Evolutionary conservation across 2,329 filamentous ascomycete genomes (phyloP), one percentile per base, ranked within the genome.

Genomic region (Ceratocystiopsis minuta): DNA sequence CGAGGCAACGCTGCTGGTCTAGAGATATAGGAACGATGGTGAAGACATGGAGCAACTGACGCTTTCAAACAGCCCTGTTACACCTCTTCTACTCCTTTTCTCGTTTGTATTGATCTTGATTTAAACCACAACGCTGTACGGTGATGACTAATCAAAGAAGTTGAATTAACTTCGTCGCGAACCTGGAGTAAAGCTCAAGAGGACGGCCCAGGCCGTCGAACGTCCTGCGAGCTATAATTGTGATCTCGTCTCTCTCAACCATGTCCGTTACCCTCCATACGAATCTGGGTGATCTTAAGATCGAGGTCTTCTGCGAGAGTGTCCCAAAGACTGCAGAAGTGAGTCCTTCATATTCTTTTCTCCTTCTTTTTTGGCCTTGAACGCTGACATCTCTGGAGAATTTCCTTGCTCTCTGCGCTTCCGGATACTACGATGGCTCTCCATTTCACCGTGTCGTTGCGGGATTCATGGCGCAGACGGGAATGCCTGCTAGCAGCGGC

Each of bases 261-360:
- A 78, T 79, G 75, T 78, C 75, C 13, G 72, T 78, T 48, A 78
- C 75, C 12, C 71, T 98, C 14, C 86, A 95, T 61, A 98, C 90
- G 39, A 83, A 78, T 40, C 71, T 80, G 41, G 90, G 90, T 56
- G 80, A 90, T 61, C 70, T 98, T 57, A 98, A 96, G 64, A 74
- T 96, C 53, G 90, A 96, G 60, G 68, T 98, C 50, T 96, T 95
- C 64, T 96, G 88, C 65, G 85, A 95, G 59, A 79, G 82, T 52
- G 85, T 93, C 31, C 90, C 90, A 48, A 87, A 88, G 59, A 94
- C 90, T 0, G 80, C 86, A 48, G 83, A 94, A 64, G 80, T 80
- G 63, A 43, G 63, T 51, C 34, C 33, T 33, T 31, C 35, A 37
- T 28, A 17, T 16, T 36, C 37, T 24, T 6, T 37, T 13, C 36